Conservation (phyloP, 345 rosid genomes). For the Salix udensis region DNA sequence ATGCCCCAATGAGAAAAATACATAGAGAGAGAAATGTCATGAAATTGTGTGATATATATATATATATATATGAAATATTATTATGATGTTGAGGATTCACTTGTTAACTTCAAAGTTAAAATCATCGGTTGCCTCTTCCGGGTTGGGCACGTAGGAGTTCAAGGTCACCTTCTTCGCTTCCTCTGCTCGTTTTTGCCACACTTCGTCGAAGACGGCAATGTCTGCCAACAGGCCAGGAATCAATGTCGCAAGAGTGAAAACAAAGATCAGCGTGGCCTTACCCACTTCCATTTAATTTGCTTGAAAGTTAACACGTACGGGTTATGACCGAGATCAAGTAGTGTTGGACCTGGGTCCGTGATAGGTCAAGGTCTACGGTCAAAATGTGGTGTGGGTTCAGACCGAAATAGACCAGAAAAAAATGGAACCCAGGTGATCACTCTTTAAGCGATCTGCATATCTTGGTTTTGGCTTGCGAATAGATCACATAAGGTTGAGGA, state of each 20-base stretch:
- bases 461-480: neutral
- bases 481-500: neutral
- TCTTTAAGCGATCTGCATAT: neutral
- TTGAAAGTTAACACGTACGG: neutral
- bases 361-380: slow-evolving; percentile 11
- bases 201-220: slow-evolving; percentile 28
- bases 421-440: slow-evolving; percentile 9
- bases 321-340: neutral
- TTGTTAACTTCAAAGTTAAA: slow-evolving; percentile 20
- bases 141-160: slow-evolving; percentile 27
- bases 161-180: slow-evolving; percentile 31
- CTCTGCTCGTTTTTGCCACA: slow-evolving; percentile 38
- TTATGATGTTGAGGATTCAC: slow-evolving; percentile 8
- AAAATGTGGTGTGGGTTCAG: neutral
- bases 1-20: neutral
- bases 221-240: slow-evolving; percentile 27
- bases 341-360: neutral
- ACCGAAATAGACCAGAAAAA: slow-evolving; percentile 8
- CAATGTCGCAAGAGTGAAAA: slow-evolving; percentile 20
- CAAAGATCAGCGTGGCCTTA: slow-evolving; percentile 17
- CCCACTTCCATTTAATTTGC: slow-evolving; percentile 6
- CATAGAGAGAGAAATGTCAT: too few relatives aligned
- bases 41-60: neutral
- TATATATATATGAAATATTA: neutral
- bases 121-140: slow-evolving; percentile 18